phyloP scores from a whole-genome alignment of 306 rosid species.

The Rosa multiflora region DNA sequence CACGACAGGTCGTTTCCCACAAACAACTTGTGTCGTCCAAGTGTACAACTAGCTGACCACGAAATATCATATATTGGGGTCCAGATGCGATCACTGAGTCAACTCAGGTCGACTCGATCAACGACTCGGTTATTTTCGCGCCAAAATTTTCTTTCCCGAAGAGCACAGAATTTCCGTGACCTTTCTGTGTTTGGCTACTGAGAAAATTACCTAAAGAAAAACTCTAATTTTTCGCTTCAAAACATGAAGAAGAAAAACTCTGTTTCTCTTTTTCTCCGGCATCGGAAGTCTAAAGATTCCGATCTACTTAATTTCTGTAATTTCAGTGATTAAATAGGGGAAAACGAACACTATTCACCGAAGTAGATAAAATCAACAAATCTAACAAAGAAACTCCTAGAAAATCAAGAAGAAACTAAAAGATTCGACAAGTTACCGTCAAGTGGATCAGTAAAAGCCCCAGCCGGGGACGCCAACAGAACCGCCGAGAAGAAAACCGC shows the following conservation, averaged over 20 bases:
- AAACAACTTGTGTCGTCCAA: neutral
- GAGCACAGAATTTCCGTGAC: neutral
- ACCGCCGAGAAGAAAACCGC: constrained; percentile 40
- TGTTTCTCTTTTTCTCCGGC: neutral
- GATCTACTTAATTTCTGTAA: neutral
- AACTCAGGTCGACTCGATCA: neutral
- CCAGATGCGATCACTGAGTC: neutral
- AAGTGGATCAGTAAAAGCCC: constrained; percentile 41
- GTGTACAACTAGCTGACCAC: neutral
- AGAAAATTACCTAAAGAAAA: neutral
- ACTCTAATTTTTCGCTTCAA: neutral
- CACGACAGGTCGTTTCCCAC: constrained; percentile 7
- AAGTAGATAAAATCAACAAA: neutral
- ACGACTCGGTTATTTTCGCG: constrained; percentile 6
- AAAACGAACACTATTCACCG: neutral
- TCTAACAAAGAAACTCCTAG: neutral
- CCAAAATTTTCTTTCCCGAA: constrained; percentile 11
- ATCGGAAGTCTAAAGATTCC: neutral
- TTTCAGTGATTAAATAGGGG: constrained; percentile 20
- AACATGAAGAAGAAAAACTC: neutral
- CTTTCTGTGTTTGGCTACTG: neutral
- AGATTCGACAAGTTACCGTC: constrained; percentile 51
- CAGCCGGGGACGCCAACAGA: constrained; percentile 44
- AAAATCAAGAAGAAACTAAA: constrained; percentile 3
- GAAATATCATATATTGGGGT: neutral